Evolutionary conservation across 345 rosid genomes (phyloP).

Genomic region (Rhodamnia argentea): DNA sequence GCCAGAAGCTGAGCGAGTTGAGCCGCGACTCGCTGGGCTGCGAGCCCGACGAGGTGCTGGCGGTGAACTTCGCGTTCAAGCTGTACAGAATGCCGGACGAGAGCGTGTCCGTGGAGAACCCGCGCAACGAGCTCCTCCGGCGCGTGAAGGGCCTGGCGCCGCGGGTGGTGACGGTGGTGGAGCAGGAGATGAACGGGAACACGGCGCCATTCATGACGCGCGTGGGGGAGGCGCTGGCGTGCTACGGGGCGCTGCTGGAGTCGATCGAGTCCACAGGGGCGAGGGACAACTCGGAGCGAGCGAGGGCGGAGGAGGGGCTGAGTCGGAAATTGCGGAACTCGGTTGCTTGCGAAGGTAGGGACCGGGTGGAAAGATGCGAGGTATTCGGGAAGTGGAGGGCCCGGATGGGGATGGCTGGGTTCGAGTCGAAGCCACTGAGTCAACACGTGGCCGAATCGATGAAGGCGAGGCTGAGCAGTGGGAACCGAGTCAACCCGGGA

Average conservation of each 20-base stretch:
- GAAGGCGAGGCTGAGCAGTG: constrained; percentile 33
- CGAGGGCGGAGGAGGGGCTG: constrained; percentile 54
- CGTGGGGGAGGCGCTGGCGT: constrained; percentile 14
- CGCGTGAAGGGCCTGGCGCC: constrained; percentile 71
- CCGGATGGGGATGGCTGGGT: constrained; percentile 94
- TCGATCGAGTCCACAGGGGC: constrained; percentile 56
- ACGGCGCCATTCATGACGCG: constrained; percentile 40
- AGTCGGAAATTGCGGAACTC: constrained; percentile 60
- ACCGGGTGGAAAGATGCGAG: constrained; percentile 86
- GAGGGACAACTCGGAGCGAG: constrained; percentile 31
- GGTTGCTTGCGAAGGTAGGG: constrained; percentile 79
- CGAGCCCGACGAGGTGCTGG: constrained; percentile 53
- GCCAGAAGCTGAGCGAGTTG: not conserved
- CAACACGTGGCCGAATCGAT: constrained; percentile 45
- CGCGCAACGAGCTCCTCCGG: constrained; percentile 81
- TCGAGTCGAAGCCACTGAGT: constrained; percentile 47
- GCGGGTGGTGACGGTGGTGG: constrained; percentile 76
- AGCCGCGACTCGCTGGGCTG: constrained; percentile 43
- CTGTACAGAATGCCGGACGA: constrained; percentile 72
- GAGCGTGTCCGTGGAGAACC: constrained; percentile 82
- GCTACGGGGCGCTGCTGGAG: constrained; percentile 71
- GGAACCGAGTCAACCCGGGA: constrained; percentile 46
- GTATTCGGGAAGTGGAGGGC: constrained; percentile 96
- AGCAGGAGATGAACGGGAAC: constrained; percentile 44
- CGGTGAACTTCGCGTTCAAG: constrained; percentile 78